Conservation (phyloP, 2,329 filamentous ascomycete species). For the Coniochaeta pulveracea region DNA sequence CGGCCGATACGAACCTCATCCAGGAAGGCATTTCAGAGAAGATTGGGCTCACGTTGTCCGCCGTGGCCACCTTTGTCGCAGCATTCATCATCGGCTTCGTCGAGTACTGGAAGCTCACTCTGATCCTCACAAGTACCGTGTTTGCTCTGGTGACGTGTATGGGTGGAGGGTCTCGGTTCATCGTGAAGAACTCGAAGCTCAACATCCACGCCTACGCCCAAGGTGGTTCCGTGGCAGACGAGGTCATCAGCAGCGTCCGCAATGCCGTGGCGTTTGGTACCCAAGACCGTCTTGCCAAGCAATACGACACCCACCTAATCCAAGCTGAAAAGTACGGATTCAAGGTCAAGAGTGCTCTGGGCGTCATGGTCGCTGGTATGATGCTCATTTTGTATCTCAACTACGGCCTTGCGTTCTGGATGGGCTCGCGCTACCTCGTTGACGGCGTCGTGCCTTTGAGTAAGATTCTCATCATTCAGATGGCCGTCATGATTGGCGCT, state of each 20-base stretch:
- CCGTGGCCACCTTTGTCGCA: constrained; percentile 71
- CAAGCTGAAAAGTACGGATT: constrained; percentile 67
- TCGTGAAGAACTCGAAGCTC: constrained; percentile 71
- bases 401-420: constrained; percentile 83
- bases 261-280: constrained; percentile 91
- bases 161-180: constrained; percentile 60
- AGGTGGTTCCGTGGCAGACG: constrained; percentile 82
- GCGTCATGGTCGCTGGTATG: constrained; percentile 71
- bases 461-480: constrained; percentile 71
- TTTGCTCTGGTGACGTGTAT: constrained; percentile 45
- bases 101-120: constrained; percentile 84
- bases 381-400: constrained; percentile 79
- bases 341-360: constrained; percentile 62
- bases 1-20: constrained; percentile 83
- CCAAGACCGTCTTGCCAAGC: constrained; percentile 77
- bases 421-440: constrained; percentile 66
- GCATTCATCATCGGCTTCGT: constrained; percentile 86
- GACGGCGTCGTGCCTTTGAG: constrained; percentile 53
- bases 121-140: constrained; percentile 77
- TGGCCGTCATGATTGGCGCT: constrained; percentile 86
- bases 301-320: constrained; percentile 68
- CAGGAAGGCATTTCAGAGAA: constrained; percentile 93
- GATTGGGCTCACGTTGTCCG: constrained; percentile 64
- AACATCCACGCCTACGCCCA: constrained; percentile 70
- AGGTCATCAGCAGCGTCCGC: constrained; percentile 86